These are phyloP conservation scores for Aspergillus fumigatiaffinis DNA, from an alignment of 2,329 filamentous ascomycete species.

Conservation along the genomic window DNA sequence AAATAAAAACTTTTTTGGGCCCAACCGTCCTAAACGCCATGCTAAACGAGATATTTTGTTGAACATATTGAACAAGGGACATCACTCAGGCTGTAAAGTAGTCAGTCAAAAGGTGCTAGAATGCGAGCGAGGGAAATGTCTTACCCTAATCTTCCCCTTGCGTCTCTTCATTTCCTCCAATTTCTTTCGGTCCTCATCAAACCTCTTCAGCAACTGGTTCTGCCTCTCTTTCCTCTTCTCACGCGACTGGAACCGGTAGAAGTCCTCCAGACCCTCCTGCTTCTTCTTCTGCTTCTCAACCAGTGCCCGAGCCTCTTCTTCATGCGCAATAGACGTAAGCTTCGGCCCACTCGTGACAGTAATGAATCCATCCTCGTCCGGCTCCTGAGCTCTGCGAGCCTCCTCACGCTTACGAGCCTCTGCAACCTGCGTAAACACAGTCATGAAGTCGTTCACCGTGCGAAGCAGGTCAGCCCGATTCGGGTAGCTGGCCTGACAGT, in stretches of 20 bases:
- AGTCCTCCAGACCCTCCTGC: constrained; percentile 63
- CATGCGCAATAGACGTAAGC: constrained; percentile 66
- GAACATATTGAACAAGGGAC: constrained; percentile 9
- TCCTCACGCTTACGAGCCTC: constrained; percentile 61
- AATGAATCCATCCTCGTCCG: constrained; percentile 93
- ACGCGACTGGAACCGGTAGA: constrained; percentile 79
- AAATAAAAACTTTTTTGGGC: constrained; percentile 8
- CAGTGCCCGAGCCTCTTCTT: constrained; percentile 63
- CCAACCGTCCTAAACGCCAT: constrained; percentile 28
- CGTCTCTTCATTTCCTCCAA: constrained; percentile 67
- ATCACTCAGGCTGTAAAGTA: constrained; percentile 32
- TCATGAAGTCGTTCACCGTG: constrained; percentile 81
- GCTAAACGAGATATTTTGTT: constrained; percentile 17
- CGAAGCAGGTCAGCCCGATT: constrained; percentile 62
- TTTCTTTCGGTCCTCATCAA: constrained; percentile 72
- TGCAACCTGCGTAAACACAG: constrained; percentile 65
- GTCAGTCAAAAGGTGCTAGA: constrained; percentile 12
- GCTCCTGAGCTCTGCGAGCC: constrained; percentile 66
- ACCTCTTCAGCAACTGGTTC: constrained; percentile 63
- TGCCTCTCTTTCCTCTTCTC: constrained; percentile 76
- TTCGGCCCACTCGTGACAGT: constrained; percentile 79
- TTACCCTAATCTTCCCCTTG: constrained; percentile 57
- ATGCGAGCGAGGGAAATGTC: constrained; percentile 9
- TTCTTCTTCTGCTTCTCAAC: constrained; percentile 60
- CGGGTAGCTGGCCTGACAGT: constrained; percentile 70